Percentiles rank a stretch among this genome's conserved stretches.
phyloP scores from a whole-genome alignment of 345 rosid genomes.

The Kernera saxatilis region DNA sequence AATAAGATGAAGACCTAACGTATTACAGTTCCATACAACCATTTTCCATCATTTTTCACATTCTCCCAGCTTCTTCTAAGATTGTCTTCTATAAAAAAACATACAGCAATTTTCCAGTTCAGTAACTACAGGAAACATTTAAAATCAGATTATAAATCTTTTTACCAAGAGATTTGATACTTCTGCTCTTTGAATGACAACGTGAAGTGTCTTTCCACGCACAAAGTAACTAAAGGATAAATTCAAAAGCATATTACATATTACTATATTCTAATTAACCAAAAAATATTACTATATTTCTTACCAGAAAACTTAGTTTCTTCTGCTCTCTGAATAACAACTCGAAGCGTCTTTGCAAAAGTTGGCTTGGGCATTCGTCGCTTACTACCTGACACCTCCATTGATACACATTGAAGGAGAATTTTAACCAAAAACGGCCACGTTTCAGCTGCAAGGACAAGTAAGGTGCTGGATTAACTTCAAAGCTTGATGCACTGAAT shows the following conservation, averaged over 20 bases:
- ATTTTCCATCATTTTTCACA: conserved; percentile 9
- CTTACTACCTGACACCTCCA: conserved; percentile 73
- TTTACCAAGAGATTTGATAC: conserved; percentile 13
- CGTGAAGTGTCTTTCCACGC: conserved; percentile 51
- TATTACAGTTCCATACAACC: neutral
- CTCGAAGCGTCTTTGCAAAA: conserved; percentile 64
- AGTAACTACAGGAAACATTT: neutral
- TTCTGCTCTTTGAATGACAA: conserved; percentile 44
- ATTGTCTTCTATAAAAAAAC: neutral
- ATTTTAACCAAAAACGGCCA: conserved; percentile 75
- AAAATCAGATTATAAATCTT: neutral
- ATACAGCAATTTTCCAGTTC: neutral
- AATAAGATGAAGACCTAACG: conserved; percentile 1
- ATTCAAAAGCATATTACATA: neutral
- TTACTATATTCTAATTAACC: neutral
- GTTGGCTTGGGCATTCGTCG: conserved; percentile 55
- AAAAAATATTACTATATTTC: neutral
- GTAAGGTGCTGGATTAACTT: neutral
- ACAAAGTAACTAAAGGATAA: neutral
- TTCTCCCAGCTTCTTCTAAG: conserved; percentile 10
- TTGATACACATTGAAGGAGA: conserved; percentile 62
- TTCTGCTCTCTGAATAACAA: conserved; percentile 64
- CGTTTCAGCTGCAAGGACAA: conserved; percentile 70
- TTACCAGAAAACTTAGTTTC: conserved; percentile 66
- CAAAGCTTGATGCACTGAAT: neutral